Evolutionary conservation across 257 asterid species (phyloP).

Genomic region (Linaria vulgaris): DNA sequence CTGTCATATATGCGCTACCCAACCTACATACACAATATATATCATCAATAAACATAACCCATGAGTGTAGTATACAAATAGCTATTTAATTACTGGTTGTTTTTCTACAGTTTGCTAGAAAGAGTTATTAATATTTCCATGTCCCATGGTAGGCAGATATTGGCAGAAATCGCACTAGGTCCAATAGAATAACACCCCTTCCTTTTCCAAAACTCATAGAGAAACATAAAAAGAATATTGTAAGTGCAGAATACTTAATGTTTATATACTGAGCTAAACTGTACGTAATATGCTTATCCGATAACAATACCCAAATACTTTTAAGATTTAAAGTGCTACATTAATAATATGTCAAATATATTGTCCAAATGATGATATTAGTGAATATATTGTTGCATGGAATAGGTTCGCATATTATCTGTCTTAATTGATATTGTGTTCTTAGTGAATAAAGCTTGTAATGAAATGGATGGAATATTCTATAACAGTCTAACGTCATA

Average conservation of each 20-base stretch:
- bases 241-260: background rate
- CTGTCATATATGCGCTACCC: too few relatives aligned
- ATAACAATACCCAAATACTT: slow-evolving; percentile 7
- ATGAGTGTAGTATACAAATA: background rate
- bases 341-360: background rate
- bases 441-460: background rate
- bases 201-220: slow-evolving; percentile 6
- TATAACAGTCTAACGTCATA: background rate
- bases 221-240: slow-evolving; percentile 20
- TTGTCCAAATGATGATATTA: background rate
- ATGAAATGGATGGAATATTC: slow-evolving; percentile 30
- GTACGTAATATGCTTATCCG: slow-evolving; percentile 29
- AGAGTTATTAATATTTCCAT: background rate
- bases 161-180: slow-evolving; percentile 27
- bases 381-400: background rate
- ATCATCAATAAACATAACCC: too few relatives aligned
- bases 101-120: too few relatives aligned
- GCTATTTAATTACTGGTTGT: too few relatives aligned
- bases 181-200: slow-evolving; percentile 22
- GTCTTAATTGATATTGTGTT: background rate
- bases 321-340: background rate
- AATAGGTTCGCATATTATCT: slow-evolving; percentile 5
- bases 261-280: slow-evolving; percentile 19
- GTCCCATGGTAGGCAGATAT: slow-evolving; percentile 15
- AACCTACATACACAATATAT: too few relatives aligned